Evolutionary conservation across 1,284 basidiomycete species (phyloP).

Genomic region (Fistulinella cinereoalba): DNA sequence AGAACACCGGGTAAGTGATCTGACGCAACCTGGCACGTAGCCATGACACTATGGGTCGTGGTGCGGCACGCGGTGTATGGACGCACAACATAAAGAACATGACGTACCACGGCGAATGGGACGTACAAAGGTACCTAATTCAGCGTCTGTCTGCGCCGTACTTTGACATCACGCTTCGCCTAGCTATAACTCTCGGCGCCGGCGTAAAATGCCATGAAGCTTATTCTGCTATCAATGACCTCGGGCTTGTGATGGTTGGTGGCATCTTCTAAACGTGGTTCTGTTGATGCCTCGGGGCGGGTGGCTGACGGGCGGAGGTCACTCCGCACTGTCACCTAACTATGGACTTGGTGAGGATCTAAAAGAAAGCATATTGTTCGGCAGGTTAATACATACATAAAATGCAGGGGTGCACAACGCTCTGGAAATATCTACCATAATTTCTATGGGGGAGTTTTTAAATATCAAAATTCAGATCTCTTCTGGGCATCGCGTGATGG

Average conservation of each 20-base stretch:
- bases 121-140: constrained; percentile 12
- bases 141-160: too few species aligned
- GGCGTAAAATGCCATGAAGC: constrained; percentile 48
- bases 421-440: too few species aligned
- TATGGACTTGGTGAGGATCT: constrained; percentile 42
- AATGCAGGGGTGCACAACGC: too few species aligned
- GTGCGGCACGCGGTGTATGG: constrained; percentile 37
- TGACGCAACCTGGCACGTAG: constrained; percentile 7
- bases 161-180: neutral
- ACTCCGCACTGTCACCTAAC: constrained; percentile 38
- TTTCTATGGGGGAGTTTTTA: too few species aligned
- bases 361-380: neutral
- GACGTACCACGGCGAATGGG: constrained; percentile 20
- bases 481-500: too few species aligned
- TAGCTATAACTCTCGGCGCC: constrained; percentile 41
- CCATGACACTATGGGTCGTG: constrained; percentile 41
- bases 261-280: constrained; percentile 29
- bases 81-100: constrained; percentile 40
- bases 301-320: constrained; percentile 44
- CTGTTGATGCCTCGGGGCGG: constrained; percentile 41
- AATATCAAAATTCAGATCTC: too few species aligned
- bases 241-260: constrained; percentile 38
- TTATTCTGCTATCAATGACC: constrained; percentile 36
- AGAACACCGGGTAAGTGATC: constrained; percentile 44
- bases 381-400: neutral